These are phyloP conservation scores for Tricholoma flavovirens DNA, from an alignment of 768 basidiomycete genomes.

Conservation along the genomic window DNA sequence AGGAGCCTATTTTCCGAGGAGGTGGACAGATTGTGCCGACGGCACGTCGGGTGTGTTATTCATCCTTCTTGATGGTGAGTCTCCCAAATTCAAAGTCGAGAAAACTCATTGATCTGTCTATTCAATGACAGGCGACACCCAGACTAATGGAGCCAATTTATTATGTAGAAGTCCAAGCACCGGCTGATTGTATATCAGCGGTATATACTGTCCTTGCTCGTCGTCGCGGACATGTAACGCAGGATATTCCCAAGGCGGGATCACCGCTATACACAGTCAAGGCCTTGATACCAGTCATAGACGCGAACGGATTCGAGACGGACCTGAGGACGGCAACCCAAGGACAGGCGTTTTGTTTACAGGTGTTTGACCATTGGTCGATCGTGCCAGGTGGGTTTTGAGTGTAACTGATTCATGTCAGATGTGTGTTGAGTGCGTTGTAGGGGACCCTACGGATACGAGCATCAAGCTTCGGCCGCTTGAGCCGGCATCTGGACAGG, in stretches of 20 bases:
- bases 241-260: conserved; percentile 96
- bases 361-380: conserved; percentile 98
- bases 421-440: conserved; percentile 10
- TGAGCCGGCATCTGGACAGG: conserved; percentile 96
- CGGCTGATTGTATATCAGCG: conserved; percentile 96
- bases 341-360: conserved; percentile 98
- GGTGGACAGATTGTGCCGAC: conserved; percentile 99
- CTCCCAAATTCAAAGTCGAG: conserved; percentile 3
- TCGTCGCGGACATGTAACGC: conserved; percentile 97
- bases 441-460: conserved; percentile 97
- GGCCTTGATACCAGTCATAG: conserved; percentile 96
- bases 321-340: conserved; percentile 96
- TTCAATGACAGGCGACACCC: conserved; percentile 72
- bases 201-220: conserved; percentile 99
- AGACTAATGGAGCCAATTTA: conserved; percentile 96
- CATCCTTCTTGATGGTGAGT: conserved; percentile 94
- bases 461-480: conserved; percentile 93
- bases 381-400: conserved; percentile 82
- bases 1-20: conserved; percentile 96
- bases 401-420: conserved; percentile 2
- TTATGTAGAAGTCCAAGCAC: conserved; percentile 99
- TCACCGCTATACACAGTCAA: conserved; percentile 98
- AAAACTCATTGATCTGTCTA: conserved; percentile 3
- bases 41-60: conserved; percentile 97
- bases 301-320: conserved; percentile 98